Evolutionary conservation across 2,329 filamentous ascomycete genomes (phyloP).

Genomic region (Penicillium sp.): DNA sequence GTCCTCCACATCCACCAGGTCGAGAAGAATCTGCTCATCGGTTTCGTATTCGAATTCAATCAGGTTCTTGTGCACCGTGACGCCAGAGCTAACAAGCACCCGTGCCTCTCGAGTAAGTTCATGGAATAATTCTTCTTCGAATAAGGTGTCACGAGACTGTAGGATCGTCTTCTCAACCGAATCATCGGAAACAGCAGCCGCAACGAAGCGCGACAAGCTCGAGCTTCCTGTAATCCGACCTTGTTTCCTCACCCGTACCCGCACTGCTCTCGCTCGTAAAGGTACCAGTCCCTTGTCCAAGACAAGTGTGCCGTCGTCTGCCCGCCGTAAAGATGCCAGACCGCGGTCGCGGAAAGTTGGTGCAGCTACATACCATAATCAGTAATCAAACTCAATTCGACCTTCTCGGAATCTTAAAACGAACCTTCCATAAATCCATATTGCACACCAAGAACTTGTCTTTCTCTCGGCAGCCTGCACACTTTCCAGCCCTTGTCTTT

Average conservation of each 20-base stretch:
- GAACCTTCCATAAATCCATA: constrained; percentile 80
- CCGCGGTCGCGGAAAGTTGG: constrained; percentile 63
- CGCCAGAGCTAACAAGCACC: constrained; percentile 64
- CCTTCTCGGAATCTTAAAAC: constrained; percentile 13
- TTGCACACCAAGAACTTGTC: constrained; percentile 73
- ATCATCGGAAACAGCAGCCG: constrained; percentile 19
- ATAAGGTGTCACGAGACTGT: constrained; percentile 48
- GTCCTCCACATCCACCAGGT: constrained; percentile 60
- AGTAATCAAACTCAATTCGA: neutral
- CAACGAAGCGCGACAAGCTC: constrained; percentile 18
- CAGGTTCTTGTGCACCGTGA: constrained; percentile 58
- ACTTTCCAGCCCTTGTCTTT: constrained; percentile 84
- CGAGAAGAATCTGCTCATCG: constrained; percentile 59
- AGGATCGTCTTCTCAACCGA: constrained; percentile 35
- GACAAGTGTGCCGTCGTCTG: constrained; percentile 68
- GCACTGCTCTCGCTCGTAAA: constrained; percentile 56
- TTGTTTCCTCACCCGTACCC: constrained; percentile 61
- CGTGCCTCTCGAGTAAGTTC: constrained; percentile 82
- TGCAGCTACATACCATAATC: constrained; percentile 37
- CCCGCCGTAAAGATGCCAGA: constrained; percentile 73
- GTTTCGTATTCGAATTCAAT: constrained; percentile 55
- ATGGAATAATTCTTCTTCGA: constrained; percentile 75
- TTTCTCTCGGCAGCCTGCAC: constrained; percentile 69
- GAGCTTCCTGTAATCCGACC: constrained; percentile 57
- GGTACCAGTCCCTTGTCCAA: constrained; percentile 61